These are phyloP conservation scores for Ceratocystis eucalypticola DNA, from an alignment of 2,329 filamentous ascomycete genomes.

Conservation along the genomic window DNA sequence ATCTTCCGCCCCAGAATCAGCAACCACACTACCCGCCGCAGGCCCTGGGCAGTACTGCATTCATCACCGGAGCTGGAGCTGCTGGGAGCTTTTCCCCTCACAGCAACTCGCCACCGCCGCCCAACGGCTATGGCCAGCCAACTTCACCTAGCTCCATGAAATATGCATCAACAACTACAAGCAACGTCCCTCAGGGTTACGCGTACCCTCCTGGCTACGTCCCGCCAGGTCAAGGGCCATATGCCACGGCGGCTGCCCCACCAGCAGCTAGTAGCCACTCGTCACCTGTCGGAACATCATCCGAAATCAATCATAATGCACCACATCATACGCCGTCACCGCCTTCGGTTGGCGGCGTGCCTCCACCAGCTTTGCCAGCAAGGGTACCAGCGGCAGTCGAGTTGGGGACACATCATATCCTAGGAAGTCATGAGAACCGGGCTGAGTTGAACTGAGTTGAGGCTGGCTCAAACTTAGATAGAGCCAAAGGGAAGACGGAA, in stretches of 20 bases:
- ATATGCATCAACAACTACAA: conserved; percentile 19
- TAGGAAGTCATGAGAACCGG: conserved; percentile 26
- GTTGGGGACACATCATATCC: conserved; percentile 23
- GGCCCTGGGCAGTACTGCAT: background rate
- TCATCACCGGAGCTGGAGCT: background rate
- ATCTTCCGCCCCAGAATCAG: background rate
- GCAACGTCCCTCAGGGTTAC: conserved; percentile 23
- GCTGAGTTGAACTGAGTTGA: conserved; percentile 24
- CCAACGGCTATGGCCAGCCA: conserved; percentile 1
- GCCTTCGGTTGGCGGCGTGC: background rate
- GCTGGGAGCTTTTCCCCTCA: background rate
- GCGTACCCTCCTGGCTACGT: conserved; percentile 20
- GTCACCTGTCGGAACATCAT: conserved; percentile 2
- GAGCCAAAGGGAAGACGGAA: background rate
- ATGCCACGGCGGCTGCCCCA: conserved; percentile 18
- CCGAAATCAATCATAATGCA: background rate
- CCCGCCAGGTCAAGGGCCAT: conserved; percentile 25
- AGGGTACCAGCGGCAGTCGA: conserved; percentile 21
- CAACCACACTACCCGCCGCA: background rate
- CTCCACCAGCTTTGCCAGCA: background rate
- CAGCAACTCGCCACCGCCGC: background rate
- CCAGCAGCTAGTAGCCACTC: background rate
- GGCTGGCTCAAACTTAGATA: background rate
- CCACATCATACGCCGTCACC: conserved; percentile 14
- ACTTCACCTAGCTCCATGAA: background rate